These are phyloP conservation scores for Alternaria metachromatica DNA, from an alignment of 2,329 filamentous ascomycete species.

Conservation along the genomic window DNA sequence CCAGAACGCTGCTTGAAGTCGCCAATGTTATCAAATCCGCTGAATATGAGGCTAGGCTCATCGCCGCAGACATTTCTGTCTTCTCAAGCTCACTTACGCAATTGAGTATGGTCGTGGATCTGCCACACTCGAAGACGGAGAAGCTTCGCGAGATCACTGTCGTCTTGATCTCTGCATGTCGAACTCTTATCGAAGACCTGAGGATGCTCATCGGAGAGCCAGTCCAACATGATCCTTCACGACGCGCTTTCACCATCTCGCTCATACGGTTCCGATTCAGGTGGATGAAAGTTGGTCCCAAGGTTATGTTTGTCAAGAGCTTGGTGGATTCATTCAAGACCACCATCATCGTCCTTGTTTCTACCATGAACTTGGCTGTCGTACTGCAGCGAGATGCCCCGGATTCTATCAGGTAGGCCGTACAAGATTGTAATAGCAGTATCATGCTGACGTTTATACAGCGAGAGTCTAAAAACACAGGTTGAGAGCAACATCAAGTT, in stretches of 20 bases:
- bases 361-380: neutral
- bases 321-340: neutral
- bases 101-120: neutral
- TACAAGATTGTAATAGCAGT: too few species aligned
- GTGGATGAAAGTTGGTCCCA: neutral
- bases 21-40: neutral
- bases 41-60: neutral
- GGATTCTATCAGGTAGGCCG: too few species aligned
- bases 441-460: neutral
- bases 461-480: neutral
- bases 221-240: accelerated
- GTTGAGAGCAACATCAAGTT: neutral
- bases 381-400: neutral
- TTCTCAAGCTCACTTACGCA: neutral
- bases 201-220: neutral
- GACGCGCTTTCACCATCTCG: neutral
- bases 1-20: neutral
- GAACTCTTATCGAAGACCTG: neutral
- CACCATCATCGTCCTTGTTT: neutral
- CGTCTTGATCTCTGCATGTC: neutral
- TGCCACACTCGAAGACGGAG: neutral
- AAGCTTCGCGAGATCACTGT: neutral
- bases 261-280: neutral
- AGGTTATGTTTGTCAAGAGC: neutral
- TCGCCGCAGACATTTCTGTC: accelerated